These are phyloP conservation scores for Penicillium sp. DNA, from an alignment of 2,329 filamentous ascomycete genomes.

Conservation along the genomic window DNA sequence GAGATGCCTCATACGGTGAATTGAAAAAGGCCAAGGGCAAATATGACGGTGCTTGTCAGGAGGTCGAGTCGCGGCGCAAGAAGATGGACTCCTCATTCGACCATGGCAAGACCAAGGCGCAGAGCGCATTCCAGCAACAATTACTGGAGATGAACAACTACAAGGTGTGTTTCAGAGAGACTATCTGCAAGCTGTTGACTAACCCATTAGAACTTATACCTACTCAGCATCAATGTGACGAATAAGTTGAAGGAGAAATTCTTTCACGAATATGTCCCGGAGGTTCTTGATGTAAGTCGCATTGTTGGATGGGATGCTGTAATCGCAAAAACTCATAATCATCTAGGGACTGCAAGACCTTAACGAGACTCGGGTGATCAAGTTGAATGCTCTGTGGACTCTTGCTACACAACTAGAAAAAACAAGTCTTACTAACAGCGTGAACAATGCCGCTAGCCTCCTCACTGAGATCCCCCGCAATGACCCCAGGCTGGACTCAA, in stretches of 20 bases:
- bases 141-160: conserved; percentile 93
- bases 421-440: conserved; percentile 73
- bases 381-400: conserved; percentile 83
- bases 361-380: conserved; percentile 81
- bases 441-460: conserved; percentile 70
- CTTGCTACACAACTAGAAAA: conserved; percentile 77
- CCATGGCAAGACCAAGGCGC: conserved; percentile 79
- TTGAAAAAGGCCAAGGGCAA: conserved; percentile 88
- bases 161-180: conserved; percentile 52
- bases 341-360: conserved; percentile 75
- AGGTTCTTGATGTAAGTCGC: conserved; percentile 75
- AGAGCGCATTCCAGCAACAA: conserved; percentile 89
- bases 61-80: conserved; percentile 90
- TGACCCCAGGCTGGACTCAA: conserved; percentile 82
- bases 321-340: not conserved
- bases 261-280: conserved; percentile 94
- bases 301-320: not conserved
- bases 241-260: conserved; percentile 98
- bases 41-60: conserved; percentile 90
- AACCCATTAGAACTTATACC: conserved; percentile 74
- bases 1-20: conserved; percentile 79
- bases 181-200: not conserved
- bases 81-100: conserved; percentile 95
- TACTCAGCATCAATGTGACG: conserved; percentile 93
- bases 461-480: conserved; percentile 83